Evolutionary conservation across 129 eudicot species (phyloP), one percentile per base, ranked within the genome.

Genomic region (Cynara cardunculus): DNA sequence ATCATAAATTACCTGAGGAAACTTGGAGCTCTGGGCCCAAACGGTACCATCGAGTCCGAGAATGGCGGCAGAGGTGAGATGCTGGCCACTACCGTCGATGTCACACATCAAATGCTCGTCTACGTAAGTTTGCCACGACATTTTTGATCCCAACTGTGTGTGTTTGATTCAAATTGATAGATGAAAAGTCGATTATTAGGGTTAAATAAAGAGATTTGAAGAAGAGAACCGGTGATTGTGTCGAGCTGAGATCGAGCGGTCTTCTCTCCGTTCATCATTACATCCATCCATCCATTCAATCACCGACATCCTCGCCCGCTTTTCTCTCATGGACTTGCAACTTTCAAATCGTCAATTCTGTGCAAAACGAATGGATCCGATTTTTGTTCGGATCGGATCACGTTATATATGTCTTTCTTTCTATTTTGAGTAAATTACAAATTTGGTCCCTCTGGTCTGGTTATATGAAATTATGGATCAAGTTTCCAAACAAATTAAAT

Each of bases 91-190:
- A 75, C 86, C 87, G 10, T 83, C 93, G 6, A 87, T 73, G 8
- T 89, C 93, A 27, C 89, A 88, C 89, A 87, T 85, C 85, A 89
- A 87, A 67, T 89, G 93, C 5, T 89, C 93, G 32, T 89, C 93
- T 11, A 89, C 87, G 86, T 89, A 89, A 4, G 91, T 82, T 87
- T 89, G 93, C 93, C 92, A 89, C 79, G 92, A 89, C 92, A 89
- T 87, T 44, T 83, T 89, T 21, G 61, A n/a, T 7, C 0, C 11
- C 9, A 12, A 4, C 8, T 39, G 65, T 27, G 84, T 64, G 21
- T 56, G 71, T 65, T 74, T 12, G 80, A 74, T 75, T 67, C 26
- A 67, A 67, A 74, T 74, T 30, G 62, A 32, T 7, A 61, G 76
- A 75, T 74, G 31, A 1, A 30, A 74, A 74, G 39, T 1, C 56